Percentiles rank a stretch among this genome's conserved stretches.
phyloP scores from a whole-genome alignment of 352 stramenopile genomes.

The Globisporangium nodosum region DNA sequence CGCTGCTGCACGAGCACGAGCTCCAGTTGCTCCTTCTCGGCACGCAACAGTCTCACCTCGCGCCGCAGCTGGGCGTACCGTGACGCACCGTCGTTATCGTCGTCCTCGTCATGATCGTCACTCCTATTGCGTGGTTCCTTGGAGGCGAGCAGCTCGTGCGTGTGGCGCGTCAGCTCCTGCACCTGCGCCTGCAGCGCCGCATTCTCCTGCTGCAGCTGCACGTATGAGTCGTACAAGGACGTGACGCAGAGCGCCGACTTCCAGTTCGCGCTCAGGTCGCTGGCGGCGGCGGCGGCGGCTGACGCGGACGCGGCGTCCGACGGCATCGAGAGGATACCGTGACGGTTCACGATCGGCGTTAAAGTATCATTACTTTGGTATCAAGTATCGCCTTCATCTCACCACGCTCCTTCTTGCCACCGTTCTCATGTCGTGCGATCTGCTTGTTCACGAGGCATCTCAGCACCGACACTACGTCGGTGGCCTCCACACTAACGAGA shows the following conservation, averaged over 20 bases:
- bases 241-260: conserved; percentile 70
- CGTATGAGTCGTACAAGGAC: conserved; percentile 72
- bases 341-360: too few species aligned
- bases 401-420: too few species aligned
- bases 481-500: too few species aligned
- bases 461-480: too few species aligned
- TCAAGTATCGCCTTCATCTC: too few species aligned
- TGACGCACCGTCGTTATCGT: conserved; percentile 11
- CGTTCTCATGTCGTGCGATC: too few species aligned
- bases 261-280: conserved; percentile 40
- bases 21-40: conserved; percentile 40
- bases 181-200: conserved; percentile 30
- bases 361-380: too few species aligned
- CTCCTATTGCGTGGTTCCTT: background rate
- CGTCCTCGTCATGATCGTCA: conserved; percentile 2
- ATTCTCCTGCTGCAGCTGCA: conserved; percentile 53
- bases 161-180: conserved; percentile 17
- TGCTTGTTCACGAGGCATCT: too few species aligned
- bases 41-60: conserved; percentile 45
- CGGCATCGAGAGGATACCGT: background rate
- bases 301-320: conserved; percentile 11
- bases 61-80: conserved; percentile 18
- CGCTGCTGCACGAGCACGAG: conserved; percentile 27
- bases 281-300: background rate
- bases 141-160: conserved; percentile 23